These are phyloP conservation scores for Schrenkiella parvula DNA, from an alignment of 345 rosid genomes.

Conservation along the genomic window DNA sequence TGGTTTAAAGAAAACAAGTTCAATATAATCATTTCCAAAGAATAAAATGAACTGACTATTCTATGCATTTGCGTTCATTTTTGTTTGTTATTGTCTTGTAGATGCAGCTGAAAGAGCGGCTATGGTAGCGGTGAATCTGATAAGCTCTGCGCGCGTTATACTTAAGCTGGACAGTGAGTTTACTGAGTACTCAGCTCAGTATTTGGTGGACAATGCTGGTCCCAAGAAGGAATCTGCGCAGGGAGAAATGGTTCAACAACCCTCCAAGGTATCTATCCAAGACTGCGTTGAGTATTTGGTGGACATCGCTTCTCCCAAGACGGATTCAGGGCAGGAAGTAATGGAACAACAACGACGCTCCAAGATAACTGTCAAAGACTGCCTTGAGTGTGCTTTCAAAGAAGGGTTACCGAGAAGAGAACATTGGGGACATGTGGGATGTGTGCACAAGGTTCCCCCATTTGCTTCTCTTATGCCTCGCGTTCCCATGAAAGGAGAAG, in stretches of 20 bases:
- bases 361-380: conserved; percentile 13
- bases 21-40: not conserved
- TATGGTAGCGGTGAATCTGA: not conserved
- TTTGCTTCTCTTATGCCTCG: not conserved
- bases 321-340: not conserved
- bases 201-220: not conserved
- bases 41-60: not conserved
- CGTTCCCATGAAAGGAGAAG: conserved; percentile 16
- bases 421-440: conserved; percentile 18
- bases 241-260: not conserved
- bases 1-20: not conserved
- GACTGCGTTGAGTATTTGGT: not conserved
- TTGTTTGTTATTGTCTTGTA: not conserved
- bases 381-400: not conserved
- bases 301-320: not conserved
- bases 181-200: conserved; percentile 24
- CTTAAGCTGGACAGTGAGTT: not conserved
- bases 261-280: not conserved
- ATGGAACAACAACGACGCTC: not conserved
- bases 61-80: not conserved
- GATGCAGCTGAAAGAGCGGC: conserved; percentile 13
- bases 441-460: not conserved
- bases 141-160: conserved; percentile 15
- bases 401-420: not conserved
- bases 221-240: not conserved